Conservation (phyloP, 176 grass and related monocot genomes). For the Zoysia japonica region DNA sequence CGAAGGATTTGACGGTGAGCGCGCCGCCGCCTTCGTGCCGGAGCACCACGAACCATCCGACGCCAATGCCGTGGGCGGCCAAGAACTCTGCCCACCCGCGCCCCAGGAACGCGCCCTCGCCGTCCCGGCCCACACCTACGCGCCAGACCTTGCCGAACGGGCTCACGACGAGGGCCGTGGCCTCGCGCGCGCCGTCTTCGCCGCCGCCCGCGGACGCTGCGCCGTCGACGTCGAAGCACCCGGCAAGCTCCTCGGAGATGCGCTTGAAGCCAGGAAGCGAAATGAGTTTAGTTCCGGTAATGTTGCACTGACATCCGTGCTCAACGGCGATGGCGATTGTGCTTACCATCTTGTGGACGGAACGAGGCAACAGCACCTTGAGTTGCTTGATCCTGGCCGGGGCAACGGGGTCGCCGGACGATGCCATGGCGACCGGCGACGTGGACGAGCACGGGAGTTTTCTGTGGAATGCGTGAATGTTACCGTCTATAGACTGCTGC, state of each 20-base stretch:
- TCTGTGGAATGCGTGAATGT: too few species aligned
- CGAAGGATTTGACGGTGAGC: conserved; percentile 40
- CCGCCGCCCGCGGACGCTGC: neutral
- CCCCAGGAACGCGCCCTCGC: conserved; percentile 33
- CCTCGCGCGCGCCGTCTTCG: neutral
- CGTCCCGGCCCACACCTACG: conserved; percentile 34
- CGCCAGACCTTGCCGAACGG: conserved; percentile 42
- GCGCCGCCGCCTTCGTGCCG: conserved; percentile 22
- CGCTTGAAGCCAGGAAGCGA: neutral
- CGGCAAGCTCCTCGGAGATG: conserved; percentile 34
- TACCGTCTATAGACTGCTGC: too few species aligned
- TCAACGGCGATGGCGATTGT: neutral
- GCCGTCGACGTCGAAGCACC: neutral
- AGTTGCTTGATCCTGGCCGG: neutral
- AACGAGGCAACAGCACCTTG: neutral
- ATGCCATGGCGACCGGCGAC: neutral
- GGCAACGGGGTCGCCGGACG: neutral
- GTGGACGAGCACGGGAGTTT: too few species aligned
- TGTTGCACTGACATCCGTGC: neutral
- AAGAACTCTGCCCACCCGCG: conserved; percentile 42
- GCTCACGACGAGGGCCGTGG: conserved; percentile 15
- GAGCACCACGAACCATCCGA: conserved; percentile 40
- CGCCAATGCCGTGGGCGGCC: conserved; percentile 19
- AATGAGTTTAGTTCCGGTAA: neutral
- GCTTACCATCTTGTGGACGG: conserved; percentile 12